These are phyloP conservation scores for Cryphonectria carpinicola DNA, from an alignment of 2,329 filamentous ascomycete genomes.

Conservation along the genomic window DNA sequence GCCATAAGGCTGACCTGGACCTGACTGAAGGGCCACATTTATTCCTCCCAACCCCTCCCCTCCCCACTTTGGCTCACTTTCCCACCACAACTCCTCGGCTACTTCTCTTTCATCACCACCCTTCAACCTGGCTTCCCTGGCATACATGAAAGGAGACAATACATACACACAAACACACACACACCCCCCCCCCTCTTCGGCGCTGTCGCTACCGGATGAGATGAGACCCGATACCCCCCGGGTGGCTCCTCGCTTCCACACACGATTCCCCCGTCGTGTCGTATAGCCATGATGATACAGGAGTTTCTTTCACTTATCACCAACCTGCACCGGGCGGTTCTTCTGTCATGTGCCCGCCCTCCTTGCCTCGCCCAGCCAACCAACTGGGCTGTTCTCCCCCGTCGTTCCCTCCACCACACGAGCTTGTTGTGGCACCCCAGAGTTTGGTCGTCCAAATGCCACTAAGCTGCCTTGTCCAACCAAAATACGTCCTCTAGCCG, in stretches of 20 bases:
- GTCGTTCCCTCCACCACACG: background rate
- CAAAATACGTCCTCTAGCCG: conserved; percentile 15
- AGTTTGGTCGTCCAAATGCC: background rate
- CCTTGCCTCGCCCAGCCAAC: conserved; percentile 3
- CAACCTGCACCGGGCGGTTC: background rate
- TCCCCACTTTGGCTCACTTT: background rate
- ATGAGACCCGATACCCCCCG: background rate
- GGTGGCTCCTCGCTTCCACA: background rate
- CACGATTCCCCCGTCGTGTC: background rate
- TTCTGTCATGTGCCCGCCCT: background rate
- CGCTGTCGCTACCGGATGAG: background rate
- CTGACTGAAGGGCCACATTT: background rate
- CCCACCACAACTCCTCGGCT: background rate
- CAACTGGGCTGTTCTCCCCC: background rate
- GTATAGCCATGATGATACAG: background rate
- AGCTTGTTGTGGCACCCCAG: background rate
- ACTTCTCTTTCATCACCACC: background rate
- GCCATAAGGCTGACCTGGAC: conserved; percentile 10
- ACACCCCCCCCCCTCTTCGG: background rate
- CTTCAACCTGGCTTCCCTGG: background rate
- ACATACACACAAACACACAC: background rate
- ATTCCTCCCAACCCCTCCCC: background rate
- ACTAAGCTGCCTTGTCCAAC: conserved; percentile 12
- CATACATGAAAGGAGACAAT: background rate
- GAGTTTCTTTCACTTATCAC: conserved; percentile 1